Evolutionary conservation across 148 eudicot genomes (phyloP).

Genomic region (Talinum fruticosum): DNA sequence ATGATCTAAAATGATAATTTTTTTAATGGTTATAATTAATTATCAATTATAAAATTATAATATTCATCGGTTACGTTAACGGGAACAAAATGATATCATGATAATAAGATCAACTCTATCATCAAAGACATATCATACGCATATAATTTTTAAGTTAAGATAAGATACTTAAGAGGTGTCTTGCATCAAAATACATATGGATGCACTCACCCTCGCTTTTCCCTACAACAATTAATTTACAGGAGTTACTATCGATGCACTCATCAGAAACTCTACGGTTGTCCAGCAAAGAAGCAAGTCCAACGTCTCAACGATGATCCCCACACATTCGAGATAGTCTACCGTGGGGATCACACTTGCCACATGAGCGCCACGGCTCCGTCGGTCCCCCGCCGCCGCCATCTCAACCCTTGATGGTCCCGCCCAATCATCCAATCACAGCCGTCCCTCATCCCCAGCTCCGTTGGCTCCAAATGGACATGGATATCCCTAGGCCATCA

Average conservation of each 20-base stretch:
- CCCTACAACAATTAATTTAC: no score
- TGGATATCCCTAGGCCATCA: conserved; percentile 1
- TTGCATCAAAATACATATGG: no score
- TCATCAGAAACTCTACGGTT: conserved; percentile 63
- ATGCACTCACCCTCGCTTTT: no score
- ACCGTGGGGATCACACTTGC: conserved; percentile 71
- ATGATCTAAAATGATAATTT: no score
- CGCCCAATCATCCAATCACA: conserved; percentile 6
- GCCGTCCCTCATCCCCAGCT: not conserved
- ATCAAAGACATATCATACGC: no score
- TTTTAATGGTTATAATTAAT: no score
- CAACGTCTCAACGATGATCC: conserved; percentile 71
- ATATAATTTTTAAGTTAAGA: no score
- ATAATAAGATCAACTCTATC: no score
- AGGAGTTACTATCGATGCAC: conserved; percentile 94
- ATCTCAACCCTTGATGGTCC: conserved; percentile 8
- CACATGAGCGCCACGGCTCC: conserved; percentile 74
- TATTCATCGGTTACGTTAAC: no score
- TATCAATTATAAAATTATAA: no score
- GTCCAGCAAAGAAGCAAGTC: conserved; percentile 86
- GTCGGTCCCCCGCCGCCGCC: conserved; percentile 24
- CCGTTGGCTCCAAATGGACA: conserved; percentile 39
- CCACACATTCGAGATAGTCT: conserved; percentile 52
- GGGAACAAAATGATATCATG: no score
- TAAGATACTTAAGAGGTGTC: no score